Base-by-base conservation (phyloP, 2,329 filamentous ascomycete species). In the Dactylonectria macrodidyma region DNA sequence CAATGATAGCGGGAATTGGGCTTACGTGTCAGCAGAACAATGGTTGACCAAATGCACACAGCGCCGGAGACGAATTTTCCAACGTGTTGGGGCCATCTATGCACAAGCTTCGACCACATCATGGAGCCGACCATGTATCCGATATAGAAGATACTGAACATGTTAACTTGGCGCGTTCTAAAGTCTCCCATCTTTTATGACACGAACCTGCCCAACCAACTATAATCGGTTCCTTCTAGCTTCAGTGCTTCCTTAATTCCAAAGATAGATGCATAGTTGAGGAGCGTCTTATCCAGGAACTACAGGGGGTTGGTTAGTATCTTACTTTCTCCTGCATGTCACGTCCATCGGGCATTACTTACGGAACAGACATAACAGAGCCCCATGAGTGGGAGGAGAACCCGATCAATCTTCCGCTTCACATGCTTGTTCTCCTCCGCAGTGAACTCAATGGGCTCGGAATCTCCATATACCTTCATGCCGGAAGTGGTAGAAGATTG, bases 41-140 rank as follows among this genome's bases (percentile, higher is more conserved):
- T 52, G 24, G 16, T 12, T 2, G 62, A 59, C 62, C 62, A 64
- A 1, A 11, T 12, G 9, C 38, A 54, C 24, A 64, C 55, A 16
- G 62, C 62, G 3, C 54, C 62, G 7, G 62, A 58, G 34, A 64
- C 59, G 26, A 64, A 64, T 36, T 64, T 64, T 12, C 62, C 62
- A 34, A 12, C 46, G 38, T 64, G 62, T 24, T 51, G 41, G 30
- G 62, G 62, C 62, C 55, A 59, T 9, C 55, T 22, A 16, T 64
- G 62, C 14, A 64, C 62, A 44, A 64, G 47, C 22, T 30, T 52
- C 9, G 62, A 34, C 62, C 62, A 64, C 10, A 38, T 38, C 24
- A 52, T 52, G 16, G 62, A 64, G 3, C 62, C 62, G 46, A 64
- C 11, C 62, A 64, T 64, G 19, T 64, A 64, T 5, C 62, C 62